phyloP scores from a whole-genome alignment of 805 yeast species.

The Metschnikowia continentalis region DNA sequence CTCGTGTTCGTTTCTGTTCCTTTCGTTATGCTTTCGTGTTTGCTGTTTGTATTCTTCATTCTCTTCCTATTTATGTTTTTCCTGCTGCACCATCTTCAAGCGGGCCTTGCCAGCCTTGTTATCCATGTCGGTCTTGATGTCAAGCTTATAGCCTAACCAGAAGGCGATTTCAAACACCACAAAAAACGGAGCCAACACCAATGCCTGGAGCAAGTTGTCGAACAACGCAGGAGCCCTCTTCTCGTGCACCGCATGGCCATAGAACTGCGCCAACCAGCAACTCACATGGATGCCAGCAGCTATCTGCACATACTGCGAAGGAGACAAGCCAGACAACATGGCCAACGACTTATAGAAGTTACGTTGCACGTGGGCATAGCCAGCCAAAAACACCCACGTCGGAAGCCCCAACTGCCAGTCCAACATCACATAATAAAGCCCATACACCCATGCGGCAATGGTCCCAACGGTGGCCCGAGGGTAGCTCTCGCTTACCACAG shows the following conservation, averaged over 20 bases:
- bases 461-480: constrained; percentile 46
- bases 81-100: constrained; percentile 27
- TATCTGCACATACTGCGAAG: constrained; percentile 20
- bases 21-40: too few relatives aligned
- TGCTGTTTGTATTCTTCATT: too few relatives aligned
- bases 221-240: constrained; percentile 80
- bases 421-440: constrained; percentile 54
- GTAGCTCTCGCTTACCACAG: constrained; percentile 5
- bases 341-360: constrained; percentile 17
- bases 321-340: constrained; percentile 2
- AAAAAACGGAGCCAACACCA: constrained; percentile 88
- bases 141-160: constrained; percentile 55
- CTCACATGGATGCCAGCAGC: constrained; percentile 44
- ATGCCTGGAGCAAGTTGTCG: constrained; percentile 78
- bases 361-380: constrained; percentile 22
- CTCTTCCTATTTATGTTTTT: constrained; percentile 5
- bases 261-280: constrained; percentile 80
- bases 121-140: constrained; percentile 48
- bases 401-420: constrained; percentile 44
- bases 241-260: constrained; percentile 84
- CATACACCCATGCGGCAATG: constrained; percentile 43
- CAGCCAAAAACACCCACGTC: constrained; percentile 21
- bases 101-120: constrained; percentile 39
- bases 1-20: too few relatives aligned
- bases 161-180: constrained; percentile 76